These are phyloP conservation scores for Emydomyces testavorans DNA, from an alignment of 2,329 filamentous ascomycete species.

Conservation along the genomic window DNA sequence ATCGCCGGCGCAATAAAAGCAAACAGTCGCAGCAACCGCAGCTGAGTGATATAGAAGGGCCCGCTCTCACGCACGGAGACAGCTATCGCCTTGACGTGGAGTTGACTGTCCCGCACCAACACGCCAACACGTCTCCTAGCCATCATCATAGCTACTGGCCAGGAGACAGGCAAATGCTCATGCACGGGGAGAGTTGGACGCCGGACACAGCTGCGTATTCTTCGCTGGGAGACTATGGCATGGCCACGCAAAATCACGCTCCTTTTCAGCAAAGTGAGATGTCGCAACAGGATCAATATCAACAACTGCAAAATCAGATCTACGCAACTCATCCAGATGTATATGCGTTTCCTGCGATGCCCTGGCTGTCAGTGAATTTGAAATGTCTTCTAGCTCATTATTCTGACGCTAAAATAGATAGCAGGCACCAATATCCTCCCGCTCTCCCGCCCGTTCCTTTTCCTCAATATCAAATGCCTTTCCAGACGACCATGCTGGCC, in stretches of 20 bases:
- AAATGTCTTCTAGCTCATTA: background rate
- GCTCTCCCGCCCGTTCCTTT: background rate
- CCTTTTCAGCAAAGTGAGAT: background rate
- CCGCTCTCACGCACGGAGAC: background rate
- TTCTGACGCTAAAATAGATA: background rate
- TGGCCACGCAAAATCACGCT: background rate
- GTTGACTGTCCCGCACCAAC: background rate
- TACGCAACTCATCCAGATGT: background rate
- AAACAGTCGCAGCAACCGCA: background rate
- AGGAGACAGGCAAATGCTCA: background rate
- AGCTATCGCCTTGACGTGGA: background rate
- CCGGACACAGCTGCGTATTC: background rate
- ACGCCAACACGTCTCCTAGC: background rate
- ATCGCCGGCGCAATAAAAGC: background rate
- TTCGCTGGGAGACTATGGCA: background rate
- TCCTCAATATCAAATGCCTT: background rate
- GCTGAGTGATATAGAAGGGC: constrained; percentile 2
- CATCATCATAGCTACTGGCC: background rate
- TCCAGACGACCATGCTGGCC: background rate
- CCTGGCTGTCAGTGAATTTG: background rate
- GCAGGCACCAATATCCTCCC: background rate
- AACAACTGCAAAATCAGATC: background rate
- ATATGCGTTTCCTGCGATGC: background rate
- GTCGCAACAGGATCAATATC: background rate
- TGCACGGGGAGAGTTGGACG: background rate